These are phyloP conservation scores for Pseudozyma tsukubaensis DNA, from an alignment of 1,284 basidiomycete species.

Conservation along the genomic window DNA sequence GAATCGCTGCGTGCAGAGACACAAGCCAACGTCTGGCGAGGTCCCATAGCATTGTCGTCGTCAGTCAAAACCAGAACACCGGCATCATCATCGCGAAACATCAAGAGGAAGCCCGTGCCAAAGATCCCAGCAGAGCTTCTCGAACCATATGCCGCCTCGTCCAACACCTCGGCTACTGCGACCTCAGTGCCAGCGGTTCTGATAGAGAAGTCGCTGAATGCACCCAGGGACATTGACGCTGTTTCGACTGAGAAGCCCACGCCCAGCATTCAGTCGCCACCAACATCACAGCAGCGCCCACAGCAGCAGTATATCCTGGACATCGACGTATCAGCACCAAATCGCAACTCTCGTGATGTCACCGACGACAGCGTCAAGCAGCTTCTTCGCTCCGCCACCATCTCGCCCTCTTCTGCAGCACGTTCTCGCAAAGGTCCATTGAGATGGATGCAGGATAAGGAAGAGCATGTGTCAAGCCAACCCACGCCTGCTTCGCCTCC, in stretches of 20 bases:
- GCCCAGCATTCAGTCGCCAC: background rate
- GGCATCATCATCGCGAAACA: constrained; percentile 7
- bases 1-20: constrained; percentile 10
- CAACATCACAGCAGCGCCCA: constrained; percentile 13
- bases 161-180: background rate
- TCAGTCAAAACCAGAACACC: constrained; percentile 3
- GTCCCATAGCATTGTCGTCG: constrained; percentile 8
- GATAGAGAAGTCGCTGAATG: background rate
- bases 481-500: constrained; percentile 4
- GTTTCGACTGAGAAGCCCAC: constrained; percentile 2
- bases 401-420: constrained; percentile 5
- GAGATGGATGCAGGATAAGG: constrained; percentile 31
- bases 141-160: background rate
- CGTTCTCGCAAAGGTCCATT: constrained; percentile 19
- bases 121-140: constrained; percentile 23
- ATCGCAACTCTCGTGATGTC: too few relatives aligned
- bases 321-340: constrained; percentile 10
- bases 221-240: background rate
- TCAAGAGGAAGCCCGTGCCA: constrained; percentile 29
- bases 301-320: constrained; percentile 32
- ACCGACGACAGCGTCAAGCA: constrained; percentile 15
- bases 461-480: constrained; percentile 18
- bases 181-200: background rate
- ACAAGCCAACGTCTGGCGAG: constrained; percentile 25
- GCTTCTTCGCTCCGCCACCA: constrained; percentile 24